A percentile compares a stretch with the other conserved stretches of the same genome.
These are phyloP conservation scores for Psilocybe cubensis DNA, from an alignment of 768 basidiomycete species.

Conservation along the genomic window DNA sequence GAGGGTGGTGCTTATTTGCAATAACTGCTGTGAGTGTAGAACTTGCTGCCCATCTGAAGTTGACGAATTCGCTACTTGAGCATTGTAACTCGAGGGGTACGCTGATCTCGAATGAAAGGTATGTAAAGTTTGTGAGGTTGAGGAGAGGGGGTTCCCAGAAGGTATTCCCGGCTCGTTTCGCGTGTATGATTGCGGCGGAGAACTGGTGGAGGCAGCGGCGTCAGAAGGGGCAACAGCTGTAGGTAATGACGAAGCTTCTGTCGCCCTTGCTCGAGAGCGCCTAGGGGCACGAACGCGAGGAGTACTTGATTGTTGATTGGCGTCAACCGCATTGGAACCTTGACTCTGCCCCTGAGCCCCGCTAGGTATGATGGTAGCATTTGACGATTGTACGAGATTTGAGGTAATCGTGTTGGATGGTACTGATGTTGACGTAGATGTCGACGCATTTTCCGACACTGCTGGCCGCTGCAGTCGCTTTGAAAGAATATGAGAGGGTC, in stretches of 20 bases:
- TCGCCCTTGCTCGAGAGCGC: not conserved
- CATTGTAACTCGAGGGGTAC: too few species aligned
- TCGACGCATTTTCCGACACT: not conserved
- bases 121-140: too few species aligned
- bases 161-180: too few species aligned
- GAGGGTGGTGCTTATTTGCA: not conserved
- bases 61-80: not conserved
- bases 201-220: not conserved
- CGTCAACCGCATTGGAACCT: not conserved
- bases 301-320: not conserved
- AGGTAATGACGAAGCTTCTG: too few species aligned
- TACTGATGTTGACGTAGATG: not conserved
- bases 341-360: too few species aligned
- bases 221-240: too few species aligned
- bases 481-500: constrained; percentile 10
- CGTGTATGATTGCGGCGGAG: too few species aligned
- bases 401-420: not conserved
- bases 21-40: not conserved
- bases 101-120: too few species aligned
- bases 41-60: not conserved
- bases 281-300: not conserved
- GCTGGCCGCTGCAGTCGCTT: not conserved
- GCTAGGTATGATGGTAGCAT: too few species aligned
- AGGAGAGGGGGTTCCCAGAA: too few species aligned
- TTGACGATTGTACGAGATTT: too few species aligned